Conservation (phyloP, 768 basidiomycete genomes). For the Rhizopogon vulgaris region DNA sequence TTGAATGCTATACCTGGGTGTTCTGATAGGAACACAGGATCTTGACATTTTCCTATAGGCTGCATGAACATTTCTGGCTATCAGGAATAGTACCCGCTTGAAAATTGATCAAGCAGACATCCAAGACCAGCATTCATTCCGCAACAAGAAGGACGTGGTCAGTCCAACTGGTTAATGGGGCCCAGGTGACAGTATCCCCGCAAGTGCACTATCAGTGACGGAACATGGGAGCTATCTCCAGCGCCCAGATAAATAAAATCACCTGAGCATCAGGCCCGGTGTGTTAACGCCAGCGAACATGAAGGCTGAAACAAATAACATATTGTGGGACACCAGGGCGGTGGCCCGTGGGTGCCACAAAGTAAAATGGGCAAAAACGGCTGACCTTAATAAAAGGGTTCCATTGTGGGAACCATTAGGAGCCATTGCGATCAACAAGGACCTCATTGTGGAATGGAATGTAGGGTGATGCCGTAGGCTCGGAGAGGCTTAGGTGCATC, state of each 20-base stretch:
- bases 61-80: constrained; percentile 1
- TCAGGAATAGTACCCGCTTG: not conserved
- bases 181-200: not conserved
- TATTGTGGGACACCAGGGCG: not conserved
- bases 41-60: not conserved
- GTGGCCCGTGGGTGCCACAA: not conserved
- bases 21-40: not conserved
- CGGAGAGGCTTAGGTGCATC: not conserved
- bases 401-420: no score
- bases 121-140: not conserved
- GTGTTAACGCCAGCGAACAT: not conserved
- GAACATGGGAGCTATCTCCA: not conserved
- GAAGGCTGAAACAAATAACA: no score
- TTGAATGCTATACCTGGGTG: not conserved
- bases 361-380: not conserved
- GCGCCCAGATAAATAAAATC: not conserved
- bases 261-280: not conserved
- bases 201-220: not conserved
- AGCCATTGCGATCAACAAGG: not conserved
- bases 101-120: not conserved
- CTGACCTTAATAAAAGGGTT: not conserved
- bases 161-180: not conserved
- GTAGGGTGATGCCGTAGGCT: not conserved
- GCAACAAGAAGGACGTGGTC: not conserved
- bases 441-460: not conserved